Conservation (phyloP, 73 alveolate species). For the Tetrahymena borealis region DNA sequence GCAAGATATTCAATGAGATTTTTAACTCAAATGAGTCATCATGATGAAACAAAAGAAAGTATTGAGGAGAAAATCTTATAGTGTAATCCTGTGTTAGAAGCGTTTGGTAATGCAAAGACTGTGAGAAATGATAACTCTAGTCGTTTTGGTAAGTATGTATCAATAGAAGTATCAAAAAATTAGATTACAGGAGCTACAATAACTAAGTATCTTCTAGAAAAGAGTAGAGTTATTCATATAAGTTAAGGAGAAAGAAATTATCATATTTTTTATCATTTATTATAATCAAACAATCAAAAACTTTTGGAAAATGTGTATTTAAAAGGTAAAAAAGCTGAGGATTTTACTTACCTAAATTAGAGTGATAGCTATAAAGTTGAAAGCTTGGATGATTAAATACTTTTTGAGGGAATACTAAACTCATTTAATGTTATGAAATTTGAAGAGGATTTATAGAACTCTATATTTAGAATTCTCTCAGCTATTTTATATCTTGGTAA, state of each 20-base stretch:
- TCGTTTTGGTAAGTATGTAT: slow-evolving; percentile 83
- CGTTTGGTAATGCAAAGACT: slow-evolving; percentile 92
- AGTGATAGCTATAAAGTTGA: slow-evolving; percentile 36
- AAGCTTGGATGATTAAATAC: slow-evolving; percentile 37
- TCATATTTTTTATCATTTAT: slow-evolving; percentile 80
- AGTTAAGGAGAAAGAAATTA: slow-evolving; percentile 74
- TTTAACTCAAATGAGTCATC: slow-evolving; percentile 39
- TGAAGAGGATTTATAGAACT: slow-evolving; percentile 28
- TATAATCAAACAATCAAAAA: slow-evolving; percentile 46
- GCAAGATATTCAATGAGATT: slow-evolving; percentile 90
- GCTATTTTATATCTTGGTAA: slow-evolving; percentile 67
- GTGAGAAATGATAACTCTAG: slow-evolving; percentile 82
- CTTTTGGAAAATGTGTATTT: slow-evolving; percentile 18
- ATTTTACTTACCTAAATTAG: slow-evolving; percentile 41
- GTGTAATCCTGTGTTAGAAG: slow-evolving; percentile 89
- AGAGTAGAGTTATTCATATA: slow-evolving; percentile 72
- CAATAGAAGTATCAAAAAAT: slow-evolving; percentile 53
- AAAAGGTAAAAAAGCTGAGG: neutral
- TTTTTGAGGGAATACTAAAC: slow-evolving; percentile 35
- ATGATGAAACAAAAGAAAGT: slow-evolving; percentile 4
- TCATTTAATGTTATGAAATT: slow-evolving; percentile 30
- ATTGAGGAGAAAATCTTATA: slow-evolving; percentile 84
- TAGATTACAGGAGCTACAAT: slow-evolving; percentile 79
- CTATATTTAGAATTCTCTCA: slow-evolving; percentile 45
- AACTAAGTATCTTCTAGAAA: slow-evolving; percentile 78